Conservation (phyloP, 495 filamentous ascomycete genomes). For the Penicillium subrubescens region DNA sequence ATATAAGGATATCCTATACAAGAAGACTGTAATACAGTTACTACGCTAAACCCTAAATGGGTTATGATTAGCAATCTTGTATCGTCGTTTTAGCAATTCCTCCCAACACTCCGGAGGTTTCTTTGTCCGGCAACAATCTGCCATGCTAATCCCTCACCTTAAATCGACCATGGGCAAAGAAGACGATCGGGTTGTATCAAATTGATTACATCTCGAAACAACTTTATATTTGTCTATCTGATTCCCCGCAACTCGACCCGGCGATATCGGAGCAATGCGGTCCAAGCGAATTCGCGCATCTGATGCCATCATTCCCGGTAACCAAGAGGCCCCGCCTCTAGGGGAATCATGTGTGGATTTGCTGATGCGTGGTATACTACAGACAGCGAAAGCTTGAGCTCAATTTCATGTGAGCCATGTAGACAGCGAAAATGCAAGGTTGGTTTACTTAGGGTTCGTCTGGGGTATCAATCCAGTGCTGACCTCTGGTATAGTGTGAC, state of each 20-base stretch:
- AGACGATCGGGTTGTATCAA: neutral
- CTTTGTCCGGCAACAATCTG: neutral
- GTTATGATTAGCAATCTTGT: too few relatives aligned
- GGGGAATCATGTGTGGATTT: conserved; percentile 4
- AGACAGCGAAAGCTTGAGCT: conserved; percentile 18
- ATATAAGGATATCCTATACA: too few relatives aligned
- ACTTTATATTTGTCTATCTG: neutral
- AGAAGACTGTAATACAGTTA: too few relatives aligned
- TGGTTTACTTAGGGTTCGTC: conserved; percentile 3
- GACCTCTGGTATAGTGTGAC: conserved; percentile 25
- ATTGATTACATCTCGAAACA: neutral
- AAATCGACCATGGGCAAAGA: neutral
- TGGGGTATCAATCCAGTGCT: neutral
- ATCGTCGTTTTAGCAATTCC: too few relatives aligned
- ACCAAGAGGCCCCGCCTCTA: neutral
- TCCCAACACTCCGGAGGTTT: neutral
- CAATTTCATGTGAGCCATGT: conserved; percentile 33
- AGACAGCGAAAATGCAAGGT: conserved; percentile 37
- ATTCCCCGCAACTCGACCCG: neutral
- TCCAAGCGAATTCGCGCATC: conserved; percentile 18
- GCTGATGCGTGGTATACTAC: neutral
- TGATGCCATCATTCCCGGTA: conserved; percentile 14
- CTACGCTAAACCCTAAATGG: too few relatives aligned
- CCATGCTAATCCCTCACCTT: neutral
- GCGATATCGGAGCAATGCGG: conserved; percentile 9